These are phyloP conservation scores for Penicillium simplicissimum DNA, from an alignment of 495 filamentous ascomycete species.

Conservation along the genomic window DNA sequence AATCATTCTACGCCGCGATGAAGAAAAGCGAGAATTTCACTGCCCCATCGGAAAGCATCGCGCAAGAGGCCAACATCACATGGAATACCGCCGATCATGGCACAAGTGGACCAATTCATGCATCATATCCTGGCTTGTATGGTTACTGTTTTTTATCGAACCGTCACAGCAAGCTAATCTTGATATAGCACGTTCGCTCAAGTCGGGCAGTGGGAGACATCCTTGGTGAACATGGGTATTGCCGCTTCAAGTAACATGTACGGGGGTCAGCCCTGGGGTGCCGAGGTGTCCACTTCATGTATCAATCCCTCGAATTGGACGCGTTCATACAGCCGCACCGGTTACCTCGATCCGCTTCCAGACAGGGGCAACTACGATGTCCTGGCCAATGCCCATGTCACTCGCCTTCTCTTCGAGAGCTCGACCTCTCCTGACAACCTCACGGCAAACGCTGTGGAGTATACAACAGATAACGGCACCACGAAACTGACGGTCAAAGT, in stretches of 20 bases:
- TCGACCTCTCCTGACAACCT: slow-evolving; percentile 25
- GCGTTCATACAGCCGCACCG: slow-evolving; percentile 35
- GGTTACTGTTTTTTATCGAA: background rate
- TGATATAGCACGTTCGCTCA: slow-evolving; percentile 30
- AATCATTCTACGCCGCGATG: slow-evolving; percentile 36
- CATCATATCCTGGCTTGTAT: slow-evolving; percentile 50
- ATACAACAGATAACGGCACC: slow-evolving; percentile 29
- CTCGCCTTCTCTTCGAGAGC: slow-evolving; percentile 40
- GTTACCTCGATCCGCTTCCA: slow-evolving; percentile 45
- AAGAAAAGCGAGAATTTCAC: slow-evolving; percentile 46
- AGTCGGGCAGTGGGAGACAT: slow-evolving; percentile 31
- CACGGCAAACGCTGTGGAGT: slow-evolving; percentile 33
- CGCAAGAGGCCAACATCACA: slow-evolving; percentile 37
- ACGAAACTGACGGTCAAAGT: slow-evolving; percentile 36
- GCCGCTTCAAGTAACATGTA: slow-evolving; percentile 31
- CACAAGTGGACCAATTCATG: slow-evolving; percentile 45
- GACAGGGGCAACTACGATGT: slow-evolving; percentile 44
- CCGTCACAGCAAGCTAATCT: slow-evolving; percentile 5
- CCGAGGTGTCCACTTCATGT: slow-evolving; percentile 34
- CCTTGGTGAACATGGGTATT: slow-evolving; percentile 29
- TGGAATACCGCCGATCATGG: slow-evolving; percentile 41
- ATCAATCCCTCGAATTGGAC: slow-evolving; percentile 41
- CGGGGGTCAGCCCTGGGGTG: slow-evolving; percentile 32
- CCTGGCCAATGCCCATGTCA: slow-evolving; percentile 47
- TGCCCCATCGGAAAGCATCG: slow-evolving; percentile 37